These are phyloP conservation scores for Persicaria maculosa DNA, from an alignment of 148 eudicot species.

Conservation along the genomic window DNA sequence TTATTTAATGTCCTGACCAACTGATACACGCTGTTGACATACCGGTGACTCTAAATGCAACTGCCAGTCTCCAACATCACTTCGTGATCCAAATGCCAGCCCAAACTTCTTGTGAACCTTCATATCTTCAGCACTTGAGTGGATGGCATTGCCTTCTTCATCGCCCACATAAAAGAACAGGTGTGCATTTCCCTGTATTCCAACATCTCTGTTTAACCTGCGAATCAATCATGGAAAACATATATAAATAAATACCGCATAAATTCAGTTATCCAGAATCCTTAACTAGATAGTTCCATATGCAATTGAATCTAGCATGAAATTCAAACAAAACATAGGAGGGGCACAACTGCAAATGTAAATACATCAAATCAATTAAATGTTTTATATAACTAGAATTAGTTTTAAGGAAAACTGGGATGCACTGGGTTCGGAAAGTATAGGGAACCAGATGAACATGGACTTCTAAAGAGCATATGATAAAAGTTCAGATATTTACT, in stretches of 20 bases:
- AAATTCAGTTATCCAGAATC: slow-evolving; percentile 5
- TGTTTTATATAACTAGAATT: not conserved
- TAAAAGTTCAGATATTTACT: slow-evolving; percentile 28
- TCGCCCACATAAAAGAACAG: slow-evolving; percentile 92
- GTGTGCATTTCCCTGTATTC: slow-evolving; percentile 36
- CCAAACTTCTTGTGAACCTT: slow-evolving; percentile 42
- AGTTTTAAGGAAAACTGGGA: not conserved
- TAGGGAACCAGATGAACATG: not conserved
- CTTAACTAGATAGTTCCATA: not conserved
- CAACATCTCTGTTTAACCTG: slow-evolving; percentile 41
- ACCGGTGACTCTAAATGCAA: slow-evolving; percentile 73
- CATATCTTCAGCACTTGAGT: slow-evolving; percentile 41
- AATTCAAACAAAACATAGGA: not conserved
- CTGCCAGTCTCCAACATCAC: slow-evolving; percentile 82
- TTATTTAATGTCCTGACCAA: not conserved
- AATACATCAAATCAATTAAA: not conserved
- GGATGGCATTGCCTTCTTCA: slow-evolving; percentile 64
- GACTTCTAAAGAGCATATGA: not conserved
- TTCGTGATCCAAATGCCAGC: slow-evolving; percentile 67
- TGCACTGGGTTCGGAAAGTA: not conserved
- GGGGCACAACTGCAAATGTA: not conserved
- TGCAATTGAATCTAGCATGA: not conserved
- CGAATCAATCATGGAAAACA: slow-evolving; percentile 4
- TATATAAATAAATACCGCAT: too few relatives aligned
- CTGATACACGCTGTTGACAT: slow-evolving; percentile 18